These are phyloP conservation scores for Nicotiana paniculata DNA, from an alignment of 257 asterid species.

Conservation along the genomic window DNA sequence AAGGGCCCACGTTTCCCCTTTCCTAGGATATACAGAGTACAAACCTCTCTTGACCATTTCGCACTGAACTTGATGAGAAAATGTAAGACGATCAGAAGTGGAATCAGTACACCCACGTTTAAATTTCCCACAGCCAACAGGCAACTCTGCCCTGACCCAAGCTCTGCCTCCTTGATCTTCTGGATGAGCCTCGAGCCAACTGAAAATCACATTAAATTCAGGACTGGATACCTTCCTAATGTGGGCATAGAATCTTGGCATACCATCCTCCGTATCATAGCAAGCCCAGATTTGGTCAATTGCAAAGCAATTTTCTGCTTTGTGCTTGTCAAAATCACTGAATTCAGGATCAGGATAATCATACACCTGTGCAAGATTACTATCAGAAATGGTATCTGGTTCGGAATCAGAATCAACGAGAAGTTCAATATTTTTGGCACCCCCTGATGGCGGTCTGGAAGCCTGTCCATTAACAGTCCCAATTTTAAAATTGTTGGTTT, in stretches of 20 bases:
- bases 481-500: conserved; percentile 10
- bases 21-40: conserved; percentile 41
- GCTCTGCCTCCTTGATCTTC: conserved; percentile 19
- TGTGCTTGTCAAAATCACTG: conserved; percentile 54
- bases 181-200: conserved; percentile 69
- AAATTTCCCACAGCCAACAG: conserved; percentile 68
- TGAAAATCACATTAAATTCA: conserved; percentile 42
- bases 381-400: conserved; percentile 17
- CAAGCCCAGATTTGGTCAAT: conserved; percentile 78
- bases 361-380: not conserved
- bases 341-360: conserved; percentile 62
- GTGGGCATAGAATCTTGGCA: conserved; percentile 82
- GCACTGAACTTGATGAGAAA: conserved; percentile 46
- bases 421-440: conserved; percentile 25
- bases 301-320: conserved; percentile 33
- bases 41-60: conserved; percentile 38
- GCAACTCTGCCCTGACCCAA: conserved; percentile 39
- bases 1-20: conserved; percentile 82
- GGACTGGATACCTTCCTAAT: conserved; percentile 32
- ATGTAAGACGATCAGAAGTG: conserved; percentile 21
- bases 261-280: conserved; percentile 49
- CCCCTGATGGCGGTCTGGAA: conserved; percentile 10
- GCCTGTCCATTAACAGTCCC: conserved; percentile 16
- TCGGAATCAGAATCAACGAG: conserved; percentile 41
- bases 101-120: conserved; percentile 22